Conservation (phyloP, 768 basidiomycete species). For the Auriscalpium microsporum region DNA sequence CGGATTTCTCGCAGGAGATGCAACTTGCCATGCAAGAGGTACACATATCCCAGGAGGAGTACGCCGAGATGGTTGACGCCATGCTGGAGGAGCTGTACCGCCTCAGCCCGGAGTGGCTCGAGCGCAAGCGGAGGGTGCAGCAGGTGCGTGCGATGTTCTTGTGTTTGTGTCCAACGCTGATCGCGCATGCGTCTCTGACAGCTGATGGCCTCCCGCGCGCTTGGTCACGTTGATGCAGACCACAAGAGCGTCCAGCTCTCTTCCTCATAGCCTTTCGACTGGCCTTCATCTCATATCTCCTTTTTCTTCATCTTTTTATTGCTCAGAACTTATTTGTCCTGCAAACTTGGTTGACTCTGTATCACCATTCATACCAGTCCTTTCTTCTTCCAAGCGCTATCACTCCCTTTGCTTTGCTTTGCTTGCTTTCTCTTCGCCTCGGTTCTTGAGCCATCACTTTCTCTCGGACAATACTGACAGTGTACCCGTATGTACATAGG, state of each 20-base stretch:
- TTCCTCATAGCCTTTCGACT: not conserved
- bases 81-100: slow-evolving; percentile 14
- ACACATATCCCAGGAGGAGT: slow-evolving; percentile 5
- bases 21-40: not conserved
- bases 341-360: not conserved
- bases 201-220: not conserved
- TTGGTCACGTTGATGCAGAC: not conserved
- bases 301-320: not conserved
- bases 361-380: too few relatives aligned
- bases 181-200: not conserved
- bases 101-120: slow-evolving; percentile 13
- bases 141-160: slow-evolving; percentile 4
- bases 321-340: not conserved
- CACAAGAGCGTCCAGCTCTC: too few relatives aligned
- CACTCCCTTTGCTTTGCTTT: too few relatives aligned
- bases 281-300: not conserved
- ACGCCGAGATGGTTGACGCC: slow-evolving; percentile 11
- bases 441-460: too few relatives aligned
- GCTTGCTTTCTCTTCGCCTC: too few relatives aligned
- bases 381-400: too few relatives aligned
- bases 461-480: too few relatives aligned
- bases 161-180: not conserved
- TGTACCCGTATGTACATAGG: too few relatives aligned
- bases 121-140: slow-evolving; percentile 11
- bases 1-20: not conserved